These are phyloP conservation scores for Venustampulla echinocandica DNA, from an alignment of 495 filamentous ascomycete genomes.

Conservation along the genomic window DNA sequence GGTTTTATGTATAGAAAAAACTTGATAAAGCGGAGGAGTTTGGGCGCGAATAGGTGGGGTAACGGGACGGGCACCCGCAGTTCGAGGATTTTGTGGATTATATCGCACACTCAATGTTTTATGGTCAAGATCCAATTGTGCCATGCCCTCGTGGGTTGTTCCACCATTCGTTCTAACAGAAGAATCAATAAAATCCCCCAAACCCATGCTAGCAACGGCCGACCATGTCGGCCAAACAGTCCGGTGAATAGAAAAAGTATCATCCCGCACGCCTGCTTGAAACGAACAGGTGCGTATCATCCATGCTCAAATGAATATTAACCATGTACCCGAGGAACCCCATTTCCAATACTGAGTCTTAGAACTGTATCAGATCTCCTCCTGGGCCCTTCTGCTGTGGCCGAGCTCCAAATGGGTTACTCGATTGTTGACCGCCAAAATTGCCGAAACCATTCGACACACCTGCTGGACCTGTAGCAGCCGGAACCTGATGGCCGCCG, in stretches of 20 bases:
- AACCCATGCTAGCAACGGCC: conserved; percentile 8
- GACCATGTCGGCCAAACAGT: conserved; percentile 7
- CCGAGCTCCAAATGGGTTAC: conserved; percentile 66
- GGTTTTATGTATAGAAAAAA: not conserved
- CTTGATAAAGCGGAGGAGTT: conserved; percentile 16
- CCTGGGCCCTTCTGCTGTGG: conserved; percentile 53
- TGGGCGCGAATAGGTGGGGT: not conserved
- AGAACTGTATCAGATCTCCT: conserved; percentile 91
- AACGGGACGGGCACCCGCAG: no score
- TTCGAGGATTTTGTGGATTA: not conserved
- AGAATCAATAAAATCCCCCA: conserved; percentile 11
- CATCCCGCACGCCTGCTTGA: conserved; percentile 16
- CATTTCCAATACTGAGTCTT: no score
- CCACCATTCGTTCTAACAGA: conserved; percentile 17
- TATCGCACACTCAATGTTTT: conserved; percentile 2
- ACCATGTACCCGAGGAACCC: no score
- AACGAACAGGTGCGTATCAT: conserved; percentile 8
- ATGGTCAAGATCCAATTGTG: conserved; percentile 2
- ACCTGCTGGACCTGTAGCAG: conserved; percentile 68
- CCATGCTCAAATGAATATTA: not conserved
- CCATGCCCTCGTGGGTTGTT: conserved; percentile 17
- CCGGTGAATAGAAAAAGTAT: conserved; percentile 12
- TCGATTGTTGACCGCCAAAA: conserved; percentile 37
- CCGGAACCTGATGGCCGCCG: conserved; percentile 48
- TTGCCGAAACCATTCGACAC: conserved; percentile 28